A percentile compares a stretch with the other conserved stretches of the same genome.
Conservation (phyloP, 805 yeast genomes). For the Torulaspora gathmanii region DNA sequence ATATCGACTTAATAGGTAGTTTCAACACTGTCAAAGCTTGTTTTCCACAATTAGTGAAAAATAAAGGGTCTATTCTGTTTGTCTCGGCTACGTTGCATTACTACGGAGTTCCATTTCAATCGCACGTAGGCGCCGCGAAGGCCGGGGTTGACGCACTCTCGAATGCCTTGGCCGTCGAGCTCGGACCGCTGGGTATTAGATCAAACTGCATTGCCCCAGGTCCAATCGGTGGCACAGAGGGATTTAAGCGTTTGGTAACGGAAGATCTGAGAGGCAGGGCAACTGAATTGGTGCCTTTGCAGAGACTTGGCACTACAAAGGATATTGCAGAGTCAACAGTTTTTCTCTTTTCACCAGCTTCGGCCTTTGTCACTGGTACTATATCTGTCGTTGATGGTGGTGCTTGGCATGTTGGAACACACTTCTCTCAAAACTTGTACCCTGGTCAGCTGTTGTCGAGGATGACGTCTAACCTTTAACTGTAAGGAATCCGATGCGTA, state of each 20-base stretch:
- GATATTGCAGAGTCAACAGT: constrained; percentile 90
- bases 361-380: constrained; percentile 71
- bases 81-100: constrained; percentile 89
- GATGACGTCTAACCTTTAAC: constrained; percentile 38
- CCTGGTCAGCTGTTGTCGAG: constrained; percentile 41
- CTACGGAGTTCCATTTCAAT: constrained; percentile 81
- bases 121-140: constrained; percentile 92
- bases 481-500: background rate
- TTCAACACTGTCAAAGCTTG: constrained; percentile 86
- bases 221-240: constrained; percentile 82
- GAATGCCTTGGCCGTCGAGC: constrained; percentile 79
- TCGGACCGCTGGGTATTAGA: constrained; percentile 84
- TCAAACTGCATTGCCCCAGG: constrained; percentile 91
- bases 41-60: constrained; percentile 55
- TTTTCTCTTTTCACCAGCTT: constrained; percentile 78
- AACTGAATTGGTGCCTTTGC: constrained; percentile 47
- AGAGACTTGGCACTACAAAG: constrained; percentile 59
- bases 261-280: constrained; percentile 41
- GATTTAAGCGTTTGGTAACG: constrained; percentile 58
- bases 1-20: constrained; percentile 83
- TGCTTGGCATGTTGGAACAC: constrained; percentile 71
- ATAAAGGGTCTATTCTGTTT: constrained; percentile 69
- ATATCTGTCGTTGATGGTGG: constrained; percentile 86
- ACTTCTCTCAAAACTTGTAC: constrained; percentile 38
- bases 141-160: constrained; percentile 91